Evolutionary conservation across 2,329 filamentous ascomycete species (phyloP).

Genomic region (Aspergillus arachidicola): DNA sequence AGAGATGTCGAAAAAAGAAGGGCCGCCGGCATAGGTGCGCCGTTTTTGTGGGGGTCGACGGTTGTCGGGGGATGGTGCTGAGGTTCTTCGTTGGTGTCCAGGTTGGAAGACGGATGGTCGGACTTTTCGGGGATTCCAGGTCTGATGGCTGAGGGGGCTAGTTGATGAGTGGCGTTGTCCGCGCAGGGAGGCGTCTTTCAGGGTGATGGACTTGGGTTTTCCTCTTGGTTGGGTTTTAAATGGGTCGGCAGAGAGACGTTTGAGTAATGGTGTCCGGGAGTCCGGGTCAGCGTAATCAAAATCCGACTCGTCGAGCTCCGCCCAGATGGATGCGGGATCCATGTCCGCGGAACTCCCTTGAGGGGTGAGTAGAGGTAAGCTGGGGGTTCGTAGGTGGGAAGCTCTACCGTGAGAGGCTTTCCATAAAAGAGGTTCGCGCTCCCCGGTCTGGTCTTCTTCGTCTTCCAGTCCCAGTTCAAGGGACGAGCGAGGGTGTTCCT

Average conservation of each 20-base stretch:
- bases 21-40: constrained; percentile 13
- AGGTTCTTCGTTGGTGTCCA: constrained; percentile 26
- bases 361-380: constrained; percentile 31
- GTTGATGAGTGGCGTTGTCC: constrained; percentile 28
- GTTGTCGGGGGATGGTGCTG: constrained; percentile 26
- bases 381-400: constrained; percentile 38
- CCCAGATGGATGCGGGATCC: constrained; percentile 83
- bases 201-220: constrained; percentile 23
- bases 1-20: constrained; percentile 36
- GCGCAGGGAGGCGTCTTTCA: constrained; percentile 20
- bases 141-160: constrained; percentile 19
- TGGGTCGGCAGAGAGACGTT: constrained; percentile 16
- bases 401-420: constrained; percentile 27
- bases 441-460: constrained; percentile 45
- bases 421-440: constrained; percentile 43
- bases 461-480: constrained; percentile 30
- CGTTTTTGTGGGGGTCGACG: constrained; percentile 24
- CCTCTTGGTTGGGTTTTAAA: constrained; percentile 26
- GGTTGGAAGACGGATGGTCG: constrained; percentile 17
- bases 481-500: constrained; percentile 48
- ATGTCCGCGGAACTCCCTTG: constrained; percentile 58
- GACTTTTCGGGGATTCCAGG: constrained; percentile 26
- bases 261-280: constrained; percentile 14
- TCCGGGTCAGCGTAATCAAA: constrained; percentile 26
- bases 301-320: constrained; percentile 77